These are phyloP conservation scores for Solanum raphanifolium DNA, from an alignment of 257 asterid genomes.

Conservation along the genomic window DNA sequence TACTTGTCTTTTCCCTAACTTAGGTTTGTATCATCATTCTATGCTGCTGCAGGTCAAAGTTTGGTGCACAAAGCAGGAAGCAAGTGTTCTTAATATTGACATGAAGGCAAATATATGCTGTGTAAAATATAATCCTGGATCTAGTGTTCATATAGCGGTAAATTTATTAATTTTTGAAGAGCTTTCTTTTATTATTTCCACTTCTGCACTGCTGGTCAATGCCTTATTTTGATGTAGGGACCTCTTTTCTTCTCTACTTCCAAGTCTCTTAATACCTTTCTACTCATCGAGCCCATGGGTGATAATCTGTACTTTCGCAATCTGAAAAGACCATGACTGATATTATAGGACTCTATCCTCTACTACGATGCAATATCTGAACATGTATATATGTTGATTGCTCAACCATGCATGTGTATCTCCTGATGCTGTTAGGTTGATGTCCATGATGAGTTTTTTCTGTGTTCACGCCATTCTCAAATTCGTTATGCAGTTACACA, in stretches of 20 bases:
- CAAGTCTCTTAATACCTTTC: neutral
- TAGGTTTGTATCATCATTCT: neutral
- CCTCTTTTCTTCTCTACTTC: neutral
- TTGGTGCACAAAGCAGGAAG: constrained; percentile 39
- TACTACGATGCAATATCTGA: neutral
- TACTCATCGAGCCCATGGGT: neutral
- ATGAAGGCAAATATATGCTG: constrained; percentile 41
- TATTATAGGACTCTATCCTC: neutral
- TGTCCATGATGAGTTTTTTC: neutral
- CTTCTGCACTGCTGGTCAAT: neutral
- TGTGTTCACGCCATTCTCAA: neutral
- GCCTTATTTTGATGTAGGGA: neutral
- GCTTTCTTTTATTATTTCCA: neutral
- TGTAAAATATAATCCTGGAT: constrained; percentile 42
- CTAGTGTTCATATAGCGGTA: constrained; percentile 28
- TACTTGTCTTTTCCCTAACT: neutral
- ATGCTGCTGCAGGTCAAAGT: constrained; percentile 30
- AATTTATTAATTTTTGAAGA: neutral
- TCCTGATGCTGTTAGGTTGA: neutral
- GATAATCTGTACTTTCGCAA: neutral
- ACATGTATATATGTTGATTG: neutral
- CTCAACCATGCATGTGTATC: neutral
- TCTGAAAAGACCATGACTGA: neutral
- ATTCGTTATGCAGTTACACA: neutral
- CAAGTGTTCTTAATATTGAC: constrained; percentile 35